phyloP scores from a whole-genome alignment of 192 early-diverging fungal species.

The Backusella tarrabulga region DNA sequence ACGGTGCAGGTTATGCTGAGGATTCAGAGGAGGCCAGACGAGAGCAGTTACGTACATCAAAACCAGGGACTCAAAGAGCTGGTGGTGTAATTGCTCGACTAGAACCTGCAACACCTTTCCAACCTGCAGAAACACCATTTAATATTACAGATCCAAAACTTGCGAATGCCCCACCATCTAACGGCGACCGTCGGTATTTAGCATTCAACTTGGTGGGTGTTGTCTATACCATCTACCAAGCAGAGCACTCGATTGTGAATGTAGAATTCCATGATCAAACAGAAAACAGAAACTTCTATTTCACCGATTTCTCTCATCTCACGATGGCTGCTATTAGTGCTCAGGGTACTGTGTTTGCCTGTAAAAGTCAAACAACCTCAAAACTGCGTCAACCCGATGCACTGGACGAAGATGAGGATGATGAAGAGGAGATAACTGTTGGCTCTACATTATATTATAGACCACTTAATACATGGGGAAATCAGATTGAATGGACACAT shows the following conservation, averaged over 20 bases:
- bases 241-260: conserved; percentile 72
- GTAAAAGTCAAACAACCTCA: conserved; percentile 27
- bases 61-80: background rate
- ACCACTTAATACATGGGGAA: conserved; percentile 67
- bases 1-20: conserved; percentile 70
- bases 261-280: conserved; percentile 91
- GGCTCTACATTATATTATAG: conserved; percentile 70
- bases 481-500: conserved; percentile 76
- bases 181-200: conserved; percentile 57
- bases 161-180: background rate
- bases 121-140: conserved; percentile 79
- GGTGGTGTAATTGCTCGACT: background rate
- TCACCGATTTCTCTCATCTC: conserved; percentile 77
- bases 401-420: background rate
- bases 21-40: conserved; percentile 7
- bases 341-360: conserved; percentile 75
- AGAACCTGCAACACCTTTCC: conserved; percentile 48
- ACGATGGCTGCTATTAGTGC: conserved; percentile 73
- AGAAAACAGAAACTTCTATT: conserved; percentile 72
- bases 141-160: conserved; percentile 1
- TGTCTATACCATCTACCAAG: conserved; percentile 71
- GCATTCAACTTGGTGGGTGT: conserved; percentile 87
- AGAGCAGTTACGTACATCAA: background rate
- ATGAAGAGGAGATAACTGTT: conserved; percentile 9
- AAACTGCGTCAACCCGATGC: conserved; percentile 2